Evolutionary conservation across 1,284 basidiomycete genomes (phyloP), one percentile per base, ranked within the genome.

Genomic region (Tilletia caries): DNA sequence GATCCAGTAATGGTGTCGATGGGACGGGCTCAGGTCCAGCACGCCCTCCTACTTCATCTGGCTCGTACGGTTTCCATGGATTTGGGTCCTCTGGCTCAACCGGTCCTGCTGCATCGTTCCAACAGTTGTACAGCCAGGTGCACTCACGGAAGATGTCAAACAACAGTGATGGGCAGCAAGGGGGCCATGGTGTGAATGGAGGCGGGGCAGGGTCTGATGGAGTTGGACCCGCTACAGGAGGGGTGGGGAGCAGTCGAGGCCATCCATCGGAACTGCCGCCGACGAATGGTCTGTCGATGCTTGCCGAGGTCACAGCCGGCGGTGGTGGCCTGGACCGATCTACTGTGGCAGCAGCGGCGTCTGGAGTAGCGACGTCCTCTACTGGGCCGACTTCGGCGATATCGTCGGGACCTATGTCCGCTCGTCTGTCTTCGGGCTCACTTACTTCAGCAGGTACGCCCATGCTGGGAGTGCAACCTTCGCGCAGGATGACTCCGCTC

Each of bases 401-500:
- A 6, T 41, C 37, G 10, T 6, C 37, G 37, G 37, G 37, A 10
- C 37, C 37, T 6, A 41, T 41, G 37, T 10, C 37, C 37, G 37
- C 37, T 41, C 37, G 37, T 41, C 37, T 41, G 37, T 41, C 37
- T 41, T 10, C 37, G 37, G 37, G 2, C 15, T 41, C 37, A 41
- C 37, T 41, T 41, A 6, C 37, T 10, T 6, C 37, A 6, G 37
- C 37, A 41, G 58, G 58, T 29, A 37, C 32, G 32, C 58, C 58
- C 10, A 37, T 62, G 32, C 32, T 62, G 58, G 33, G 33, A 1
- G 33, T 37, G 3, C 32, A 33, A 20, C 58, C 58, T 12, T 13
- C 29, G 15, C 58, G 58, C 10, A 25, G 58, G 58, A 62, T 62
- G 58, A 62, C 58, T 15, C 58, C 58, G 13, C 58, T 62, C 6